Conservation (phyloP, 768 basidiomycete genomes). For the Tulasnella sp. region DNA sequence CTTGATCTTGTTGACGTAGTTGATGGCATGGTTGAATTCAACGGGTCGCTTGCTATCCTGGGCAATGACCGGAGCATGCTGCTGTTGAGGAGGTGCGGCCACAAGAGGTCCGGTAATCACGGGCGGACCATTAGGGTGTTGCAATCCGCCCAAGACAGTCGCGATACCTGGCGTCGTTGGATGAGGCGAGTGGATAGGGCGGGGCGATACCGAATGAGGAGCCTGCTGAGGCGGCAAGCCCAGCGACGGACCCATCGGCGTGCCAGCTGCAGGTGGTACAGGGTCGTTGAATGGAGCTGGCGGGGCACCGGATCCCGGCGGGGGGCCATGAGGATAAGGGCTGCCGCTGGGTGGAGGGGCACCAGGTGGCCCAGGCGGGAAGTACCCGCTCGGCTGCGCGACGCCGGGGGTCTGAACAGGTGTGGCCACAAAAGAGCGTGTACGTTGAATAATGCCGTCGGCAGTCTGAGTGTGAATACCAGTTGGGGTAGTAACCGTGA, state of each 20-base stretch:
- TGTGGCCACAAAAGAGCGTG: neutral
- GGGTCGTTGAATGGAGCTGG: conserved; percentile 1
- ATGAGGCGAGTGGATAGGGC: conserved; percentile 22
- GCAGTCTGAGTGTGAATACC: conserved; percentile 35
- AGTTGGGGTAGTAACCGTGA: conserved; percentile 38
- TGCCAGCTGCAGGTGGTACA: neutral
- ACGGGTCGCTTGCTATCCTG: conserved; percentile 23
- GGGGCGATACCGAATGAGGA: neutral
- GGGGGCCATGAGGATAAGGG: neutral
- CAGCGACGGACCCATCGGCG: neutral
- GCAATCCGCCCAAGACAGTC: conserved; percentile 8
- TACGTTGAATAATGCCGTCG: conserved; percentile 26
- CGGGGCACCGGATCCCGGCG: neutral
- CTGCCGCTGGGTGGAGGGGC: neutral
- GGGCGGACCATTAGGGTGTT: neutral
- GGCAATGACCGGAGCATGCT: neutral
- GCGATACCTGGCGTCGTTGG: conserved; percentile 25
- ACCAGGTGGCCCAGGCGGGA: conserved; percentile 4
- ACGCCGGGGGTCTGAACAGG: neutral
- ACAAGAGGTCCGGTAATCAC: neutral
- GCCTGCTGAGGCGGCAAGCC: conserved; percentile 13
- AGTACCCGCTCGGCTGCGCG: neutral
- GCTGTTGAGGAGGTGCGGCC: neutral
- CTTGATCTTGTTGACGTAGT: conserved; percentile 99
- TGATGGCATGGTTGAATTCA: conserved; percentile 91